These are phyloP conservation scores for Phlyctochytrium planicorne DNA, from an alignment of 192 early-diverging fungal genomes.

Conservation along the genomic window DNA sequence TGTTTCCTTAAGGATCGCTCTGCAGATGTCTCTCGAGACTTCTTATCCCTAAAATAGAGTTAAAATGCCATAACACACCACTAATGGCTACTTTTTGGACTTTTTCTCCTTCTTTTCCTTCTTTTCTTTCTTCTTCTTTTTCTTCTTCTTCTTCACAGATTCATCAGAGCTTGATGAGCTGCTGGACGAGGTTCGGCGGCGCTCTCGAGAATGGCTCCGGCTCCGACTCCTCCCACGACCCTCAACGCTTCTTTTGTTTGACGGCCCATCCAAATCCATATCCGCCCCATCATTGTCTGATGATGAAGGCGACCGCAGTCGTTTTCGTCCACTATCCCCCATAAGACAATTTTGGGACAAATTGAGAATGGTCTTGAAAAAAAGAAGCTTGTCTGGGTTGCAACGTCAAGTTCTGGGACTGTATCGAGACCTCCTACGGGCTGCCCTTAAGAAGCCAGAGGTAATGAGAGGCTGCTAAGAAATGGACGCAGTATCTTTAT, in stretches of 20 bases:
- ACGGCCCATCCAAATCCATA: no score
- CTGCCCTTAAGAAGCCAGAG: background rate
- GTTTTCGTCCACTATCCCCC: no score
- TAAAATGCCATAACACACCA: no score
- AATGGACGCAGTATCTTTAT: background rate
- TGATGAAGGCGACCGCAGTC: no score
- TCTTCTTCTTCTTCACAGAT: background rate
- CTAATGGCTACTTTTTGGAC: background rate
- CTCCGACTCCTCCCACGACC: no score
- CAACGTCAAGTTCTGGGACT: background rate
- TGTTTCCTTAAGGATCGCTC: background rate
- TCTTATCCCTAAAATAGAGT: slow-evolving; percentile 6
- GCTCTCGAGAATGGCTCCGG: no score
- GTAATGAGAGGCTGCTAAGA: background rate
- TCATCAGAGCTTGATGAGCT: background rate
- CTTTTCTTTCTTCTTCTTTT: background rate
- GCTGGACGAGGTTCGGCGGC: no score
- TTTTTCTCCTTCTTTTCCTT: background rate
- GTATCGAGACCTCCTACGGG: background rate
- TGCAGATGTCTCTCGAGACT: background rate
- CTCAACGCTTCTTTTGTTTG: no score
- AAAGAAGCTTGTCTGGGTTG: background rate
- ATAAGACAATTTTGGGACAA: background rate
- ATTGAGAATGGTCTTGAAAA: background rate
- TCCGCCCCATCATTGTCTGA: no score